phyloP scores from a whole-genome alignment of 805 yeast genomes.

The Jamesozyma gamospora region DNA sequence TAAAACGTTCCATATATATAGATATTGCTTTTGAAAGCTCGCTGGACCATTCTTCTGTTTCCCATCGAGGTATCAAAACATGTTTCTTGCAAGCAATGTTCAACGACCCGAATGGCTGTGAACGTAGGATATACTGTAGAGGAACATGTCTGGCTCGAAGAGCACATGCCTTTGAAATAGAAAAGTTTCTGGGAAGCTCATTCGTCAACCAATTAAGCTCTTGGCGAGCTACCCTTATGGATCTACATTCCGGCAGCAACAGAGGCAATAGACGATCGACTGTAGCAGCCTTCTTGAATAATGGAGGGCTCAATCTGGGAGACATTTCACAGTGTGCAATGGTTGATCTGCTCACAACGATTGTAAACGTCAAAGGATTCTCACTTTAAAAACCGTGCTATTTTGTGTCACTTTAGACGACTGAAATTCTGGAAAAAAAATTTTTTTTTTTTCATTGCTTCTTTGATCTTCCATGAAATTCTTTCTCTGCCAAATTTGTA shows the following conservation, averaged over 20 bases:
- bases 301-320: constrained; percentile 17
- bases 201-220: constrained; percentile 23
- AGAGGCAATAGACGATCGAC: constrained; percentile 16
- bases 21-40: constrained; percentile 27
- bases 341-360: no score
- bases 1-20: background rate
- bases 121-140: constrained; percentile 72
- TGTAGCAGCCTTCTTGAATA: constrained; percentile 9
- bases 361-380: no score
- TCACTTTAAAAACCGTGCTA: background rate
- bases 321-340: no score
- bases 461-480: constrained; percentile 1
- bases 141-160: constrained; percentile 52
- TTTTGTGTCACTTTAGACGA: background rate
- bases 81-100: constrained; percentile 48
- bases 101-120: constrained; percentile 77
- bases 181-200: constrained; percentile 6
- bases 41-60: constrained; percentile 84
- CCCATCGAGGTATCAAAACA: constrained; percentile 88
- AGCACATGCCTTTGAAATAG: constrained; percentile 36
- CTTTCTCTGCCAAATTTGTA: background rate
- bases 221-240: constrained; percentile 12
- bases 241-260: constrained; percentile 23
- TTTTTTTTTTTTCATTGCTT: constrained; percentile 1
- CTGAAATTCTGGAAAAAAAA: background rate